Conservation (phyloP, 148 eudicot species). For the Chenopodium album region DNA sequence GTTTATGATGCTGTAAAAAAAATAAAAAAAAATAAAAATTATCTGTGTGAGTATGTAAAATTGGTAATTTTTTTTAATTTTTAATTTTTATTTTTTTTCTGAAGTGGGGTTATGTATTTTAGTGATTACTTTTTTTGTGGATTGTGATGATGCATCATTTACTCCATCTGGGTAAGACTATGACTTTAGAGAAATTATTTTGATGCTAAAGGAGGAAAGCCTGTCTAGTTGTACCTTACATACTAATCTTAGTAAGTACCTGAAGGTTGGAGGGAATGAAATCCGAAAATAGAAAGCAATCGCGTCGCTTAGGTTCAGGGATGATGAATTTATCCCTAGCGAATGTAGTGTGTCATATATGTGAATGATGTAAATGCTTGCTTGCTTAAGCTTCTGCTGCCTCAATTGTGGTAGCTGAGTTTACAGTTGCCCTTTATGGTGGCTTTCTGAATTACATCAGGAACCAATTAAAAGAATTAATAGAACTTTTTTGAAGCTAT, state of each 20-base stretch:
- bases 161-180: constrained; percentile 27
- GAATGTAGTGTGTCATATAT: neutral
- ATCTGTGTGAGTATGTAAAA: neutral
- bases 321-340: neutral
- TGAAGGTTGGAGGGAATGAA: neutral
- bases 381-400: constrained; percentile 7
- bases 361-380: neutral
- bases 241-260: neutral
- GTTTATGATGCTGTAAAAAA: neutral
- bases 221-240: neutral
- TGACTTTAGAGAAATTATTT: constrained; percentile 8
- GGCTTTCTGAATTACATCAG: neutral
- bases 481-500: neutral
- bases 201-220: neutral
- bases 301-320: neutral
- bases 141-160: neutral
- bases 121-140: constrained; percentile 6
- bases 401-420: neutral
- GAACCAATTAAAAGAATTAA: no score
- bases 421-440: neutral
- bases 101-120: neutral
- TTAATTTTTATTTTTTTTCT: no score
- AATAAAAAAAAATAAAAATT: no score
- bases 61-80: neutral
- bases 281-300: neutral